A percentile compares a stretch with the other conserved stretches of the same genome.
phyloP scores from a whole-genome alignment of 768 basidiomycete genomes.

The Rhodotorula paludigena region DNA sequence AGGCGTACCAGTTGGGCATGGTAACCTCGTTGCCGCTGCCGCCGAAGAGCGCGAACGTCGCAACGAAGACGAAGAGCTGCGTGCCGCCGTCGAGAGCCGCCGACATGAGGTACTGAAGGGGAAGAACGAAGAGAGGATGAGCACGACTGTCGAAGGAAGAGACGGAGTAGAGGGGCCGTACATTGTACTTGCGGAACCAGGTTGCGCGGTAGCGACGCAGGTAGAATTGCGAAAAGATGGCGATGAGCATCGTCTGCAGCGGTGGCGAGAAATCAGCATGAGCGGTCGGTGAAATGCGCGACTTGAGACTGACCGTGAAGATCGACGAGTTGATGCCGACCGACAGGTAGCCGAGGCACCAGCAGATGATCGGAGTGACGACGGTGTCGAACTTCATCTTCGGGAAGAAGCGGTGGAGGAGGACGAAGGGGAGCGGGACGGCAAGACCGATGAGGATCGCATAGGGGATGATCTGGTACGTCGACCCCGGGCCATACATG shows the following conservation, averaged over 20 bases:
- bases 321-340: constrained; percentile 60
- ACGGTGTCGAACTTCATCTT: constrained; percentile 53
- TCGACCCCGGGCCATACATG: constrained; percentile 46
- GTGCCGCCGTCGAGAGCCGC: constrained; percentile 64
- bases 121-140: constrained; percentile 55
- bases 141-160: too few relatives aligned
- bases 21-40: constrained; percentile 42
- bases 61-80: constrained; percentile 10
- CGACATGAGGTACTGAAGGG: constrained; percentile 49
- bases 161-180: too few relatives aligned
- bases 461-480: constrained; percentile 56
- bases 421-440: constrained; percentile 58
- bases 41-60: constrained; percentile 60
- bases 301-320: too few relatives aligned
- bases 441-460: constrained; percentile 54
- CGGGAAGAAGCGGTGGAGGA: constrained; percentile 52
- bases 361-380: constrained; percentile 44
- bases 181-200: constrained; percentile 56
- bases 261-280: too few relatives aligned
- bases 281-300: too few relatives aligned
- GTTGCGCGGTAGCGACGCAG: constrained; percentile 56
- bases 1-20: constrained; percentile 35
- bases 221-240: constrained; percentile 58
- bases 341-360: constrained; percentile 52
- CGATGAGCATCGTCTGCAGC: constrained; percentile 55